Conservation (phyloP, 2,329 filamentous ascomycete genomes). For the Apiospora aurea region DNA sequence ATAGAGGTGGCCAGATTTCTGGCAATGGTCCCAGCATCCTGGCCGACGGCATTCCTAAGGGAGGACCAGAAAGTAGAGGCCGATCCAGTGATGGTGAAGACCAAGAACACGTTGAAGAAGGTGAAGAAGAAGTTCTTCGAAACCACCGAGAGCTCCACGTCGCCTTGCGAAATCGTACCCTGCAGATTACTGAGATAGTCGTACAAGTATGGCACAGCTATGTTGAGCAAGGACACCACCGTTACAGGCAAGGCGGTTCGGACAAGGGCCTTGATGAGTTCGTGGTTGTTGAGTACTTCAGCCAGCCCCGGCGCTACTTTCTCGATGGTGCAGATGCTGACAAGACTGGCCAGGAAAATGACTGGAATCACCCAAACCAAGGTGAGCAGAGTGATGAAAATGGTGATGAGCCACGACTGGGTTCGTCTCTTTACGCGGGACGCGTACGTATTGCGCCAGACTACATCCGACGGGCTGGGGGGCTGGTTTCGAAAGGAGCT, state of each 20-base stretch:
- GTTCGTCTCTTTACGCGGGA: constrained; percentile 75
- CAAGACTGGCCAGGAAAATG: constrained; percentile 76
- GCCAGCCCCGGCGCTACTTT: constrained; percentile 76
- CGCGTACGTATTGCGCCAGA: constrained; percentile 93
- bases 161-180: constrained; percentile 93
- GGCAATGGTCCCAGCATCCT: constrained; percentile 81
- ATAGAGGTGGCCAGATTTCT: constrained; percentile 78
- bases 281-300: constrained; percentile 70
- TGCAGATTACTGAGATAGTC: constrained; percentile 90
- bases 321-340: constrained; percentile 82
- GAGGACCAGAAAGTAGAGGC: constrained; percentile 77
- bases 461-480: constrained; percentile 92
- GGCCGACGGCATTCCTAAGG: constrained; percentile 72
- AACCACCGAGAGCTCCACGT: constrained; percentile 92
- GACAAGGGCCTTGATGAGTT: constrained; percentile 76
- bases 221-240: constrained; percentile 84
- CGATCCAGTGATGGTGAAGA: constrained; percentile 89
- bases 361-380: constrained; percentile 89
- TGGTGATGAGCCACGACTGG: constrained; percentile 83
- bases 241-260: constrained; percentile 88
- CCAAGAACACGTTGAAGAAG: constrained; percentile 98
- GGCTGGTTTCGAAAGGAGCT: constrained; percentile 83
- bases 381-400: constrained; percentile 82
- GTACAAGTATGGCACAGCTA: constrained; percentile 92
- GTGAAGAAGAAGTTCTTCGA: constrained; percentile 99